A percentile compares a stretch with the other conserved stretches of the same genome.
phyloP scores from a whole-genome alignment of 441 rosid genomes.

The Omphalea diandra region DNA sequence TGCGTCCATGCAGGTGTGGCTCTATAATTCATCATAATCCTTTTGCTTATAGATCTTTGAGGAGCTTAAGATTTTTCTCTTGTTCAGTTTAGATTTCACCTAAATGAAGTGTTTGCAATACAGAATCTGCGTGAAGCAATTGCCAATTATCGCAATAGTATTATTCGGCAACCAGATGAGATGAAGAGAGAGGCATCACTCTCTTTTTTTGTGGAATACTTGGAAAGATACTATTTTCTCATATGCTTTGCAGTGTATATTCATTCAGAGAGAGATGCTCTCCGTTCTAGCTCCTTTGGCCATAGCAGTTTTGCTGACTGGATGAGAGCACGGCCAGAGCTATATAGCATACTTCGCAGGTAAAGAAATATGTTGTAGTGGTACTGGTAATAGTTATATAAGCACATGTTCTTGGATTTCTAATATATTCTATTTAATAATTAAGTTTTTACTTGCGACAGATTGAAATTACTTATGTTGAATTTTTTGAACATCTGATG shows the following conservation, averaged over 20 bases:
- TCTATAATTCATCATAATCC: conserved; percentile 15
- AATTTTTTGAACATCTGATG: not conserved
- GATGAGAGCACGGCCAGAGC: conserved; percentile 99
- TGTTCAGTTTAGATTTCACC: conserved; percentile 23
- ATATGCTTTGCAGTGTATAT: conserved; percentile 97
- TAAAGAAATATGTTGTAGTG: conserved; percentile 26
- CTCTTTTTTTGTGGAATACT: conserved; percentile 93
- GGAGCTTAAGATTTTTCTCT: conserved; percentile 13
- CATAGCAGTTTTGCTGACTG: conserved; percentile 94
- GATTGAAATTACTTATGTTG: not conserved
- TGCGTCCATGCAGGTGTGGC: conserved; percentile 95
- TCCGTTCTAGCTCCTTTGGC: conserved; percentile 70
- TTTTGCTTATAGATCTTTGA: conserved; percentile 17
- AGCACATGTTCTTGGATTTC: conserved; percentile 12
- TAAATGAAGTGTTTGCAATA: conserved; percentile 32
- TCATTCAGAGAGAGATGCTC: conserved; percentile 89
- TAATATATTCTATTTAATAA: not conserved
- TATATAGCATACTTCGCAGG: conserved; percentile 98
- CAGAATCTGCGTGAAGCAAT: conserved; percentile 99
- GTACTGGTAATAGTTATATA: not conserved
- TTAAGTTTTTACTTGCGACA: conserved; percentile 6
- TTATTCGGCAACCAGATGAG: conserved; percentile 98
- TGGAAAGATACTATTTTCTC: conserved; percentile 98
- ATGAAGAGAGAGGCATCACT: conserved; percentile 98
- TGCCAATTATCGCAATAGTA: conserved; percentile 86